Evolutionary conservation across 2,329 filamentous ascomycete genomes (phyloP).

Genomic region (Aspergillus brunneoviolaceus): DNA sequence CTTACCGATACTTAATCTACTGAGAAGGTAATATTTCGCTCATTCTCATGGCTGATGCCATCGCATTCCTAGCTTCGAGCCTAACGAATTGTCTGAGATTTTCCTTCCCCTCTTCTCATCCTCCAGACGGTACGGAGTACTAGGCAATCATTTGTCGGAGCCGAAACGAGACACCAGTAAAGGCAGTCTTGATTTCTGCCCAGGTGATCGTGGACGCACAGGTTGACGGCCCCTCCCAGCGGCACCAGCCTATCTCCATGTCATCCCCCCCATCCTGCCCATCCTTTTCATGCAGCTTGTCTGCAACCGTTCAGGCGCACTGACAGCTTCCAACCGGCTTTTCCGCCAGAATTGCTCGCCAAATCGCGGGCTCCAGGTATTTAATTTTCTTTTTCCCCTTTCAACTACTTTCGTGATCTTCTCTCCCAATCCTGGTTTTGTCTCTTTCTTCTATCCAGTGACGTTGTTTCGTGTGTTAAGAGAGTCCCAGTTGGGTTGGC

Average conservation of each 20-base stretch:
- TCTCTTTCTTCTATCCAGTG: background rate
- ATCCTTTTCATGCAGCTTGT: constrained; percentile 13
- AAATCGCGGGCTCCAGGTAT: background rate
- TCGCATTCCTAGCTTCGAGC: background rate
- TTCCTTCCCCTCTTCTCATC: background rate
- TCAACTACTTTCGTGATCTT: background rate
- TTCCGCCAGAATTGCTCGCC: constrained; percentile 7
- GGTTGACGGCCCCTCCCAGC: constrained; percentile 11
- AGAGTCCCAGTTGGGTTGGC: background rate
- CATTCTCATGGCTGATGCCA: background rate
- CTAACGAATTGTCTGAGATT: background rate
- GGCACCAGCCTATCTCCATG: constrained; percentile 18
- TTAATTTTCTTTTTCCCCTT: background rate
- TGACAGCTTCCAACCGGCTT: constrained; percentile 14
- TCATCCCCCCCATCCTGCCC: constrained; percentile 18
- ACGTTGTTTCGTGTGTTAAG: background rate
- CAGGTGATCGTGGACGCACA: constrained; percentile 10
- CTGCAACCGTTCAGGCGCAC: constrained; percentile 19
- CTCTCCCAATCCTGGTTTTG: background rate
- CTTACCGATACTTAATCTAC: too few relatives aligned
- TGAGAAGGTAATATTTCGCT: too few relatives aligned
- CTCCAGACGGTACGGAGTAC: background rate
- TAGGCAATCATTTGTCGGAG: background rate
- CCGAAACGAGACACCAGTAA: background rate
- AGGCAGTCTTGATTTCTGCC: background rate